Evolutionary conservation across 495 filamentous ascomycete species (phyloP).

Genomic region (Geoglossum glabrum): DNA sequence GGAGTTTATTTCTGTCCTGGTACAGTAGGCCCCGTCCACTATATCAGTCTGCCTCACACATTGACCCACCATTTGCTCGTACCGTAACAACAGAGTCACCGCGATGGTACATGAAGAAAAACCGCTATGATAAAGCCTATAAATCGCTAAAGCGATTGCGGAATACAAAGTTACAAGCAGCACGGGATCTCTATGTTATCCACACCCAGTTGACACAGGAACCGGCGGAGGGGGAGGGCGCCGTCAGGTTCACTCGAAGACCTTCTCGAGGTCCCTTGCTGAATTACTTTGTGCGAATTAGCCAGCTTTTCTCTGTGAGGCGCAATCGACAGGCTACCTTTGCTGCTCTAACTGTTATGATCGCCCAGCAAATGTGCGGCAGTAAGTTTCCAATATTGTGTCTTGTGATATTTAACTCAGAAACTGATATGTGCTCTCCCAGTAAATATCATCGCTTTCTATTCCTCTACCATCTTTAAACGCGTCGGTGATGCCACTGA

Average conservation of each 20-base stretch:
- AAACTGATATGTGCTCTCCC: no score
- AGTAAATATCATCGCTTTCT: background rate
- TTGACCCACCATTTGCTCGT: no score
- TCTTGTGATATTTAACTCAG: no score
- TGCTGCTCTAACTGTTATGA: constrained; percentile 47
- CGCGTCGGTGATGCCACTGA: no score
- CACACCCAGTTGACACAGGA: background rate
- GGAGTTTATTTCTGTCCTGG: constrained; percentile 12
- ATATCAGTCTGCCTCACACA: no score
- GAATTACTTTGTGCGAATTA: background rate
- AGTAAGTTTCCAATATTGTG: no score
- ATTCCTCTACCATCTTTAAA: background rate
- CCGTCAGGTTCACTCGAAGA: no score
- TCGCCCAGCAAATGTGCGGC: constrained; percentile 29
- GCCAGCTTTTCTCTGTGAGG: constrained; percentile 35
- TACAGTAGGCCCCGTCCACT: no score
- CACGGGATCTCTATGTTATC: constrained; percentile 29
- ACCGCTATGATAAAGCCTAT: constrained; percentile 32
- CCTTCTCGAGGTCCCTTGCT: no score
- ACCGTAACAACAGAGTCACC: no score
- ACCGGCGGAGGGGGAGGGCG: background rate
- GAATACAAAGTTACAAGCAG: constrained; percentile 37
- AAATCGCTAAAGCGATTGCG: constrained; percentile 39
- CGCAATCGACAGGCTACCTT: constrained; percentile 37
- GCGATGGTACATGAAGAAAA: constrained; percentile 45